phyloP scores from a whole-genome alignment of 2,329 filamentous ascomycete species.

The Ceratocystis colombiana region DNA sequence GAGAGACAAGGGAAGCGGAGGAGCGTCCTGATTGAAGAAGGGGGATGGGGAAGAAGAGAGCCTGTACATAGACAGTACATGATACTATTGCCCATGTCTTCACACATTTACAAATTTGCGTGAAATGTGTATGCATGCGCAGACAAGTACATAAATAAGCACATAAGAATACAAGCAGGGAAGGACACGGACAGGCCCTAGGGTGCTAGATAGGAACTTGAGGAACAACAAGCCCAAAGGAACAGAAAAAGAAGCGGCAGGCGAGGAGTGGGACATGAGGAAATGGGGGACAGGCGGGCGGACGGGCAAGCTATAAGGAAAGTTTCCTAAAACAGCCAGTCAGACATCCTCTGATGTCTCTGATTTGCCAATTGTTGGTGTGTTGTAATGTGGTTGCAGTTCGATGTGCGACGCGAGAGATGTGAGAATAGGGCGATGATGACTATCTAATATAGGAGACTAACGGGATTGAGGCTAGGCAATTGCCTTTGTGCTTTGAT shows the following conservation, averaged over 20 bases:
- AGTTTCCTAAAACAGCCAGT: slow-evolving; percentile 5
- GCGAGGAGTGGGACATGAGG: background rate
- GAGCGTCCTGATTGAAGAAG: background rate
- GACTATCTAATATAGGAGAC: background rate
- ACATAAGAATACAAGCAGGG: background rate
- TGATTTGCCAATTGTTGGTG: background rate
- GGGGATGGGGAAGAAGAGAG: background rate
- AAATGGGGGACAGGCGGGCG: background rate
- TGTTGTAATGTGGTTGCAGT: background rate
- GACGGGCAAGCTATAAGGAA: background rate
- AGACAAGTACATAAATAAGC: background rate
- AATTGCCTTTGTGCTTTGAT: background rate
- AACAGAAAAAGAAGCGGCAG: background rate
- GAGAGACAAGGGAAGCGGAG: background rate
- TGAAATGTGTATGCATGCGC: background rate
- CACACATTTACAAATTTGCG: background rate
- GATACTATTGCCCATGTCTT: background rate
- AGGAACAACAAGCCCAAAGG: background rate
- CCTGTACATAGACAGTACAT: background rate
- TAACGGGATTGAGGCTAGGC: background rate
- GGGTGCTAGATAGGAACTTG: background rate
- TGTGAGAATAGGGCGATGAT: background rate
- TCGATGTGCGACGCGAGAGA: background rate
- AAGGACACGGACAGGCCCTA: background rate
- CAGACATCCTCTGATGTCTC: background rate